These are phyloP conservation scores for Coniella lustricola DNA, from an alignment of 2,329 filamentous ascomycete species.

Conservation along the genomic window DNA sequence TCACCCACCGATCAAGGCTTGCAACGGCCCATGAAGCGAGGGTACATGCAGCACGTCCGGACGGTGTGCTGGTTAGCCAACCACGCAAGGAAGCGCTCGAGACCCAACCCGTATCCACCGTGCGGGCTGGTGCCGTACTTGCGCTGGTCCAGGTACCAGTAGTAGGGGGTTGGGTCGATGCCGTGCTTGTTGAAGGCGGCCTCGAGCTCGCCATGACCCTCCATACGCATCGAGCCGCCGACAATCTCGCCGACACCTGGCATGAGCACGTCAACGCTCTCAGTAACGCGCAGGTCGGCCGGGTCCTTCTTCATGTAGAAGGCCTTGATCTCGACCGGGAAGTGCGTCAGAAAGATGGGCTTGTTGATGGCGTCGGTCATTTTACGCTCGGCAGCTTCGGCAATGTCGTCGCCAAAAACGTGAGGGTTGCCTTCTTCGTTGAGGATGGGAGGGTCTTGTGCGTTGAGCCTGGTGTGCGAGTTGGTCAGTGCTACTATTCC, in stretches of 20 bases:
- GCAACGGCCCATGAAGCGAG: constrained; percentile 74
- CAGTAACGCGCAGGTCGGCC: constrained; percentile 74
- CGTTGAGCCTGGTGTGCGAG: constrained; percentile 74
- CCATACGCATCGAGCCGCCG: constrained; percentile 93
- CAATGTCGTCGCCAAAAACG: constrained; percentile 93
- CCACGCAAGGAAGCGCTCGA: constrained; percentile 71
- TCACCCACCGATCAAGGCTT: constrained; percentile 55
- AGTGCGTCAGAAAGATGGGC: constrained; percentile 94
- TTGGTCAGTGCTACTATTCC: not conserved
- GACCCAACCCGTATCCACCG: constrained; percentile 85
- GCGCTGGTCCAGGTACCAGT: constrained; percentile 97
- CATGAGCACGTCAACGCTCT: constrained; percentile 81
- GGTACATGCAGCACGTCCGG: constrained; percentile 65
- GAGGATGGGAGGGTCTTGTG: constrained; percentile 70
- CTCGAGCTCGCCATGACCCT: constrained; percentile 83
- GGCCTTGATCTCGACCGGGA: constrained; percentile 94
- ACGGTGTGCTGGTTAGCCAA: constrained; percentile 58
- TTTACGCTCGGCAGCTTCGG: constrained; percentile 88
- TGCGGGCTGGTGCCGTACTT: constrained; percentile 94
- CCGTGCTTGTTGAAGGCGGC: constrained; percentile 80
- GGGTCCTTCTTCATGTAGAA: constrained; percentile 97
- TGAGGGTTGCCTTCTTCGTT: constrained; percentile 92
- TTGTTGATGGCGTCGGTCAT: constrained; percentile 97
- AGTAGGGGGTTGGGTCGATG: constrained; percentile 80
- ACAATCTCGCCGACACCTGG: constrained; percentile 96